phyloP scores from a whole-genome alignment of 176 grass and related monocot genomes.

The Avena sativa region DNA sequence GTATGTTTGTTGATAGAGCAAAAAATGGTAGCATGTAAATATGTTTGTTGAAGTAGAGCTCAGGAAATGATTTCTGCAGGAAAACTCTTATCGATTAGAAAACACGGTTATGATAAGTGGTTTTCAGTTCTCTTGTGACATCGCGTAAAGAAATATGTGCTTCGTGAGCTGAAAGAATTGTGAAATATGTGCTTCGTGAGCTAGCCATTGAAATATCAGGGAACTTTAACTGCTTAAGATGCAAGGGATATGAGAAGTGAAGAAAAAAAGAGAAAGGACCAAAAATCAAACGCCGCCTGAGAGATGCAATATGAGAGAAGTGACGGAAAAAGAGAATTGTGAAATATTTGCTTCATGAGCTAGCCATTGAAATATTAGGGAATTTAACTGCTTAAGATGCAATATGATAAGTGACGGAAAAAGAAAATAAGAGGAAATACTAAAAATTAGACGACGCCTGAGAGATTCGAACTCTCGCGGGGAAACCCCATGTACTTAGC shows the following conservation, averaged over 20 bases:
- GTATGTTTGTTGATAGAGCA: conserved; percentile 22
- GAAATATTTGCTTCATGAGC: background rate
- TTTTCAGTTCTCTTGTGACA: background rate
- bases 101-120: background rate
- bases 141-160: background rate
- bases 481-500: conserved; percentile 98
- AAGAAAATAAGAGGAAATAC: background rate
- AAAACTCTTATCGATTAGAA: background rate
- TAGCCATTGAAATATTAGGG: background rate
- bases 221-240: too few relatives aligned
- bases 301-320: too few relatives aligned
- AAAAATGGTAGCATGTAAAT: background rate
- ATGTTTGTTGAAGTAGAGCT: background rate
- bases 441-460: background rate
- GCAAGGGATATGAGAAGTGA: too few relatives aligned
- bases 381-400: background rate
- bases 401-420: too few relatives aligned
- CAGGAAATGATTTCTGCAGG: background rate
- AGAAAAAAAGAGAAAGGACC: too few relatives aligned
- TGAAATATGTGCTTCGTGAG: too few relatives aligned
- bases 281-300: too few relatives aligned
- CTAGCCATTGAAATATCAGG: too few relatives aligned
- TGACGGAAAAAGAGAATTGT: too few relatives aligned
- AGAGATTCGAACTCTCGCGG: conserved; percentile 51
- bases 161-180: too few relatives aligned